Evolutionary conservation across 2,329 filamentous ascomycete species (phyloP), one percentile per base, ranked within the genome.

Genomic region (Lachnellula hyalina): DNA sequence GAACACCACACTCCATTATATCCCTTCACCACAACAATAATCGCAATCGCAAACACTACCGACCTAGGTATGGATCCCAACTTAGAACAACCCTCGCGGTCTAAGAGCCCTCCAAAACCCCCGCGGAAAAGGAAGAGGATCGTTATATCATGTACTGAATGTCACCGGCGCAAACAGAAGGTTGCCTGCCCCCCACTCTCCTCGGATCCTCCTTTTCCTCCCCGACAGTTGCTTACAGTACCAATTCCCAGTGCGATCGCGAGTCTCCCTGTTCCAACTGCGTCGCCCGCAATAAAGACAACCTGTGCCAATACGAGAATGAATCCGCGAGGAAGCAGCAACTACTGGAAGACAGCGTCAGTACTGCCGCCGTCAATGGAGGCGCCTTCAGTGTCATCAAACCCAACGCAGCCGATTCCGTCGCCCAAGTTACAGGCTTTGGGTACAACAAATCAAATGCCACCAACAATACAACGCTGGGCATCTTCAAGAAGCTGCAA

Each of bases 101-200:
- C 61, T 21, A 44, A 47, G 2, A 55, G 54, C 49, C 59, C 61
- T 4, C 47, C 61, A 15, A 66, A 63, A 49, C 55, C 61, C 1
- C 64, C 65, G n/a, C 56, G 79, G 53, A 85, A 85, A 69, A 74
- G 83, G 60, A 77, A 80, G 63, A 75, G 83, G 40, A 74, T 82
- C 42, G 80, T 85, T 45, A 82, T 85, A 54, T 84, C 81, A 7
- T 86, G 83, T 62, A 82, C 77, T 11, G 82, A 86, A 65, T 86
- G 83, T 61, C 83, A 85, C 68, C 74, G 82, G 57, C 75, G 83
- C 56, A 86, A 86, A 65, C 67, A 68, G 56, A 68, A 68, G 65
- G 67, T 67, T 59, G 17, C 19, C 41, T 23, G n/a, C 11, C 11
- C 32, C 32, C 11, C 36, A 19, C 21, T 35, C n/a, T 35, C 42